Percentiles rank a stretch among this genome's conserved stretches.
Evolutionary conservation across 345 rosid genomes (phyloP).

Genomic region (Brassica nigra): DNA sequence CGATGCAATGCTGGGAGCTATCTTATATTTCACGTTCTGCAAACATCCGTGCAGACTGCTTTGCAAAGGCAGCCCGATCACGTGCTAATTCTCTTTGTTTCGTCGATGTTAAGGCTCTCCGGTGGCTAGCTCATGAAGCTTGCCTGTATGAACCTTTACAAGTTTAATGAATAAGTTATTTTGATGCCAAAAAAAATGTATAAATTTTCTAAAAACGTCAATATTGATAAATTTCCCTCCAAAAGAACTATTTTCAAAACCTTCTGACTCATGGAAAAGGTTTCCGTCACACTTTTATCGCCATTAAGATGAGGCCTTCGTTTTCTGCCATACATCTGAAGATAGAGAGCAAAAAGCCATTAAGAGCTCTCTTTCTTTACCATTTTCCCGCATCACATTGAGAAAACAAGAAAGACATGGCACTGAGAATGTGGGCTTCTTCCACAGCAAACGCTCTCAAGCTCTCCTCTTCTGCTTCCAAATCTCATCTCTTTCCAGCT

Average conservation of each 20-base stretch:
- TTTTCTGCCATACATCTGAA: conserved; percentile 72
- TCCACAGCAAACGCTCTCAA: conserved; percentile 82
- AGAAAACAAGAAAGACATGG: conserved; percentile 47
- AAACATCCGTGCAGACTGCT: too few species aligned
- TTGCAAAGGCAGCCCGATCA: too few species aligned
- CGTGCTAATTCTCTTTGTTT: too few species aligned
- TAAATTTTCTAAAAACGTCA: too few species aligned
- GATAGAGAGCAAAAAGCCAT: conserved; percentile 44
- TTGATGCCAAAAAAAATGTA: too few species aligned
- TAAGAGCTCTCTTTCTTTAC: conserved; percentile 4
- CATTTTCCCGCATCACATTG: conserved; percentile 27
- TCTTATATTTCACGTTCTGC: too few species aligned
- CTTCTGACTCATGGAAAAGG: background rate
- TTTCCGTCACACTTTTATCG: conserved; percentile 26
- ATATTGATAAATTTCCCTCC: background rate
- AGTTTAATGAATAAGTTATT: too few species aligned
- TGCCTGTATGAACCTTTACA: too few species aligned
- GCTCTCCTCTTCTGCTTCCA: conserved; percentile 51
- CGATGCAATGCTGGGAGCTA: too few species aligned
- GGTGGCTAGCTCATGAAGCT: too few species aligned
- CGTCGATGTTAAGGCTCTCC: too few species aligned
- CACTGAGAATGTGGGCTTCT: conserved; percentile 92
- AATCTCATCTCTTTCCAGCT: conserved; percentile 46
- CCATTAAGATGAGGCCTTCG: conserved; percentile 67
- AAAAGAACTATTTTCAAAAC: background rate